Evolutionary conservation across 495 filamentous ascomycete genomes (phyloP), one percentile per base, ranked within the genome.

Genomic region (Penicillium longicatenatum): DNA sequence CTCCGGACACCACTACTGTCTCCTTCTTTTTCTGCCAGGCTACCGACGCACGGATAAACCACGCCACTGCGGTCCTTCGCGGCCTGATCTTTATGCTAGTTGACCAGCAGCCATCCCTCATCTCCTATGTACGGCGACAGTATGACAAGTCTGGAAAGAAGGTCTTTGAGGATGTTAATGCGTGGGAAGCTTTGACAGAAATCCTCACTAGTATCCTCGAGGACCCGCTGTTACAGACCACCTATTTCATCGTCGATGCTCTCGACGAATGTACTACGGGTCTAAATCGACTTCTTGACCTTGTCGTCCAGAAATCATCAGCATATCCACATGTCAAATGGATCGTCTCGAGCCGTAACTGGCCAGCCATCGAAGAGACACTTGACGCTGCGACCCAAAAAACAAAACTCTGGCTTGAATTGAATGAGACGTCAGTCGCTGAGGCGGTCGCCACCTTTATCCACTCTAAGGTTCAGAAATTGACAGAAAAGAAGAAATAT

Each of bases 261-360:
- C 30, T 50, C 12, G 48, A 50, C 48, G 48, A 50, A 20, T 50
- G 48, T 17, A 21, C 19, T 20, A 21, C n/a, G 9, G 48, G 29
- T 14, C 22, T 35, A 14, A 3, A 37, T 14, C 30, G 19, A 33
- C 48, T 50, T 19, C 48, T 50, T 3, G 26, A 50, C 1, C 19
- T 50, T 17, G 4, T 50, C 20, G 26, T 6, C 26, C 14, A 19
- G 29, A 2, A 50, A 16, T 51, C 52, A 14, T 35, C 52, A 0
- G 37, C 17, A 41, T 41, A 52, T 35, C 19, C 22, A 10, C n/a
- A 47, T 9, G 20, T 47, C n/a, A 60, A 55, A 29, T 60, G 52
- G 58, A 37, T 60, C 17, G 52, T 60, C 6, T 55, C 58, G 3
- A 60, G 58, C 52, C 58, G 52, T 1, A 51, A 51, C 39, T 52